A percentile compares a stretch with the other conserved stretches of the same genome.
Conservation (phyloP, 2,329 filamentous ascomycete species). For the Pseudogymnoascus pannorum region DNA sequence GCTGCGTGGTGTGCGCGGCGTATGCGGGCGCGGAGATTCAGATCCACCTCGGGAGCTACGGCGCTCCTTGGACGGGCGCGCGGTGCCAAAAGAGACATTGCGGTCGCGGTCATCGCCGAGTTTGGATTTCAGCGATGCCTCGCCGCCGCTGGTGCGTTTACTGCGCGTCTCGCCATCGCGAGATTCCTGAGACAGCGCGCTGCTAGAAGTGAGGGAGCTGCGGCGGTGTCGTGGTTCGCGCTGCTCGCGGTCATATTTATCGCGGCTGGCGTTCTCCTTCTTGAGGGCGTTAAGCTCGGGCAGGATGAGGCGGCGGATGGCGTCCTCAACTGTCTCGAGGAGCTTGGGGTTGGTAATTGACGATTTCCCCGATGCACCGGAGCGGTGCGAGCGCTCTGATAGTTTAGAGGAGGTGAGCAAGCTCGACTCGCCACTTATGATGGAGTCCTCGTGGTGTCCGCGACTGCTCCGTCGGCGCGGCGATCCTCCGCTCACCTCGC, state of each 20-base stretch:
- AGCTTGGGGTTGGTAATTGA: slow-evolving; percentile 67
- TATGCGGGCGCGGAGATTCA: background rate
- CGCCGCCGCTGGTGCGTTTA: background rate
- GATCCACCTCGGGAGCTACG: slow-evolving; percentile 35
- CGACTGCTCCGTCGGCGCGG: slow-evolving; percentile 41
- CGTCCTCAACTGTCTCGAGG: slow-evolving; percentile 66
- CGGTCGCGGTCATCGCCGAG: slow-evolving; percentile 37
- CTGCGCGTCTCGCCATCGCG: slow-evolving; percentile 18
- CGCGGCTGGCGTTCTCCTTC: slow-evolving; percentile 67
- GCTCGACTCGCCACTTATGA: slow-evolving; percentile 51
- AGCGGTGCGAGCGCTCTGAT: slow-evolving; percentile 39
- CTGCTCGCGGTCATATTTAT: slow-evolving; percentile 55
- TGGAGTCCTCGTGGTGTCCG: slow-evolving; percentile 41
- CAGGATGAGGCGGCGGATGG: slow-evolving; percentile 65
- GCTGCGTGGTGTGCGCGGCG: slow-evolving; percentile 20
- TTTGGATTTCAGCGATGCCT: slow-evolving; percentile 45
- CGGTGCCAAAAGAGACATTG: slow-evolving; percentile 47
- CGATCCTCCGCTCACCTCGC: slow-evolving; percentile 37
- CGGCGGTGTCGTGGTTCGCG: slow-evolving; percentile 45
- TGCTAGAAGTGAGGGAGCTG: slow-evolving; percentile 53
- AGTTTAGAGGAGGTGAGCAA: slow-evolving; percentile 44
- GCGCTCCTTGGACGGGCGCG: slow-evolving; percentile 44
- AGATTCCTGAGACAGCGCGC: slow-evolving; percentile 47
- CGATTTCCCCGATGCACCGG: slow-evolving; percentile 42
- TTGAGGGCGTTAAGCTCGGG: slow-evolving; percentile 90